Base-by-base conservation (phyloP, 2,329 filamentous ascomycete species). In the Ophiostoma triangulosporum region DNA sequence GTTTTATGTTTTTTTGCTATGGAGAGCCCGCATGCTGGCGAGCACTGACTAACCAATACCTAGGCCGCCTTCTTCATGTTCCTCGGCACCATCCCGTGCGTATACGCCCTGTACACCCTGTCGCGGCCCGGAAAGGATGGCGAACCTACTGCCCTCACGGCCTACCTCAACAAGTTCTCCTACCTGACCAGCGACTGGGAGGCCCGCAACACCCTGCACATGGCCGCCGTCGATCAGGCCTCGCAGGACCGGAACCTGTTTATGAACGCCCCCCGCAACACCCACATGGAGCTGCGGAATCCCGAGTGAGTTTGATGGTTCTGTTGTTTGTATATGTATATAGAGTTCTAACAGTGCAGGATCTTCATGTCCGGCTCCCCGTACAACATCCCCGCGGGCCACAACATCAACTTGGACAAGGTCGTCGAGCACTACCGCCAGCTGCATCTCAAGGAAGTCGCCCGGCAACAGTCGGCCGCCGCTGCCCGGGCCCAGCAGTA, bases 241-340 rank as follows among this genome's bases (percentile, higher is more conserved):
- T 74, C 74, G 43, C 74, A 70, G 63, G 77, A 81, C 67, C 75
- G 72, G 62, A 74, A 78, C 60, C 68, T 81, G 51, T 73, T 80
- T 60, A 64, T 70, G 60, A 68, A 73, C 60, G 67, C 65, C 52
- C 65, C 67, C 60, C 70, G 69, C 63, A 70, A 70, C 64, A 63
- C 62, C 58, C 70, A 70, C 59, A 66, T 76, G 60, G 75, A 80
- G 57, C 69, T 80, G 59, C 71, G 72, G 59, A 78, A 67, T 58
- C 77, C 77, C 45, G 78, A 81, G 78, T 81, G 71, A 57, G 76
- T 74, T 20, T 29, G 6, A 3, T 3, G 2, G 17, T 8, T 1
- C 6, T n/a, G 6, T n/a, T n/a, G 11, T 31, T 43, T 17, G 15
- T 7, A 5, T 6, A 46, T n/a, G 7, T 40, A 27, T 27, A 17